A percentile compares a stretch with the other conserved stretches of the same genome.
Conservation (phyloP, 768 basidiomycete genomes). For the Hygrocybe punicea region DNA sequence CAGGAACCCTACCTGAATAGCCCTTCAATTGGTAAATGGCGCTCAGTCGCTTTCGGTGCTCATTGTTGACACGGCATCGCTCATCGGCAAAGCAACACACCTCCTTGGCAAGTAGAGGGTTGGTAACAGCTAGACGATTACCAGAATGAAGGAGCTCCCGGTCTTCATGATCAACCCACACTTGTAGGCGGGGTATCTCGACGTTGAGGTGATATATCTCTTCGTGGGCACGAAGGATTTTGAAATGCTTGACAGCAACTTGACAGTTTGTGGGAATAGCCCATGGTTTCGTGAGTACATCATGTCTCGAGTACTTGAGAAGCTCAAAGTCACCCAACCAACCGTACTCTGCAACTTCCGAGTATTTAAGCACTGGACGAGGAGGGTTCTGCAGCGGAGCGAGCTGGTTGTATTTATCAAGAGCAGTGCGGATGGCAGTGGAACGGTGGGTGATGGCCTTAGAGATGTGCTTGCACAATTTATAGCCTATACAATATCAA, state of each 20-base stretch:
- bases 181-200: conserved; percentile 19
- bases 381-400: conserved; percentile 19
- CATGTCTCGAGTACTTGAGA: conserved; percentile 16
- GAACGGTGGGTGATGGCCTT: conserved; percentile 26
- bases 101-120: not conserved
- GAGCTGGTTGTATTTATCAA: conserved; percentile 24
- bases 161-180: conserved; percentile 20
- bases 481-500: conserved; percentile 22
- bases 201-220: conserved; percentile 26
- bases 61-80: not conserved
- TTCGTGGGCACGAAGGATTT: conserved; percentile 20
- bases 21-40: conserved; percentile 1
- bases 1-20: not conserved
- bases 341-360: conserved; percentile 7
- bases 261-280: conserved; percentile 15
- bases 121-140: not conserved
- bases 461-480: conserved; percentile 30
- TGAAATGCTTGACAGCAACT: conserved; percentile 21
- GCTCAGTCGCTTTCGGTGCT: not conserved
- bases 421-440: conserved; percentile 25
- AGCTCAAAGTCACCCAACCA: conserved; percentile 18
- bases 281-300: conserved; percentile 23
- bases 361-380: too few species aligned
- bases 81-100: not conserved
- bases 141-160: not conserved